A percentile compares a stretch with the other conserved stretches of the same genome.
Evolutionary conservation across 2,329 filamentous ascomycete genomes (phyloP).

Genomic region (Fusarium compactum): DNA sequence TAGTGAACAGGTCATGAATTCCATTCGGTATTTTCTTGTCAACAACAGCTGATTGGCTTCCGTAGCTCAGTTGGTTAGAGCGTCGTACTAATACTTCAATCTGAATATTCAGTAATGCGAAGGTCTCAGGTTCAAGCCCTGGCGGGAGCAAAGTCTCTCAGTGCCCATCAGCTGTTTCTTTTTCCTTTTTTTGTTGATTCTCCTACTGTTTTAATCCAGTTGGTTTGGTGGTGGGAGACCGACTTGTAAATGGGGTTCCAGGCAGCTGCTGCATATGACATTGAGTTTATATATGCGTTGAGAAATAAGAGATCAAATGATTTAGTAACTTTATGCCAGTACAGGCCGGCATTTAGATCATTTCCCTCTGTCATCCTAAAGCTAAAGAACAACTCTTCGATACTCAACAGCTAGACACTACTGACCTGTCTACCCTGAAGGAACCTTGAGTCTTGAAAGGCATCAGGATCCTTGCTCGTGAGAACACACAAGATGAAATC

Average conservation of each 20-base stretch:
- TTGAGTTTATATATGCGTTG: not conserved
- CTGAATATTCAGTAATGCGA: slow-evolving; percentile 42
- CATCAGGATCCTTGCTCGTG: not conserved
- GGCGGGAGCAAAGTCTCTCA: slow-evolving; percentile 44
- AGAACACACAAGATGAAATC: not conserved
- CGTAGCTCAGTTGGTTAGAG: slow-evolving; percentile 50
- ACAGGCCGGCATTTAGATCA: not conserved
- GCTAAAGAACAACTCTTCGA: too few relatives aligned
- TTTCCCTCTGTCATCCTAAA: not conserved
- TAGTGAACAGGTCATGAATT: not conserved
- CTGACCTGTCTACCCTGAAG: not conserved
- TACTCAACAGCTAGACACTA: not conserved
- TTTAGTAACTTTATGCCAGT: not conserved
- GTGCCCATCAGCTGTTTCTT: slow-evolving; percentile 27
- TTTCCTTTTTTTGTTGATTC: slow-evolving; percentile 15
- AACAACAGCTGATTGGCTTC: slow-evolving; percentile 43
- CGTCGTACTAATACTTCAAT: slow-evolving; percentile 48
- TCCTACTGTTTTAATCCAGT: not conserved
- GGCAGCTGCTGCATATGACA: not conserved
- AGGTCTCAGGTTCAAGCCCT: slow-evolving; percentile 49
- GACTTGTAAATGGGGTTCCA: not conserved
- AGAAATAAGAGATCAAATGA: not conserved
- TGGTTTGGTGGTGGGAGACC: not conserved
- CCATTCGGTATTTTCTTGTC: accelerated
- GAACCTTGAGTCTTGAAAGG: not conserved